Evolutionary conservation across 495 filamentous ascomycete genomes (phyloP).

Genomic region (Staphylotrichum longicolle): DNA sequence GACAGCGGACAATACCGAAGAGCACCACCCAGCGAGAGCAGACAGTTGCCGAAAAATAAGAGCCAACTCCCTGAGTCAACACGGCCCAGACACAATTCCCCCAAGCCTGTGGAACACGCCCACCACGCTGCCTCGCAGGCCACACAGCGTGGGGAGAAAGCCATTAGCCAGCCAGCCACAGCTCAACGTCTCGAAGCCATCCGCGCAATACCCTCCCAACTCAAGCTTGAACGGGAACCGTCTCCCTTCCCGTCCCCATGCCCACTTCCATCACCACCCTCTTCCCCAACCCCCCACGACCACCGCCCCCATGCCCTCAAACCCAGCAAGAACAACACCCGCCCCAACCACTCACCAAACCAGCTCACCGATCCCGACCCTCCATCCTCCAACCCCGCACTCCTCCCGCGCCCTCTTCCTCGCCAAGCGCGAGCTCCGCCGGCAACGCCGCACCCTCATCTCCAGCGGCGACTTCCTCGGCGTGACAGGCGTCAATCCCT

Average conservation of each 20-base stretch:
- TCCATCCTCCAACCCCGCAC: neutral
- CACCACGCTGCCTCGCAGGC: slow-evolving; percentile 22
- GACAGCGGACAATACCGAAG: neutral
- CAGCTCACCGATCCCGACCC: too few species aligned
- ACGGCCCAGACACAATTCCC: slow-evolving; percentile 25
- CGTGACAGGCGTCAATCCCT: slow-evolving; percentile 54
- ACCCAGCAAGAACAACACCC: neutral
- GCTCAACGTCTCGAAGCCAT: neutral
- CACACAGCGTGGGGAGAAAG: slow-evolving; percentile 14
- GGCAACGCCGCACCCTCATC: slow-evolving; percentile 39
- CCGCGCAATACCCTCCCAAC: neutral
- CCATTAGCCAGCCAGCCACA: neutral
- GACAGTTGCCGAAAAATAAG: slow-evolving; percentile 4
- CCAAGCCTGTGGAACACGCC: slow-evolving; percentile 26
- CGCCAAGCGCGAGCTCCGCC: slow-evolving; percentile 40
- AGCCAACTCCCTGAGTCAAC: slow-evolving; percentile 7
- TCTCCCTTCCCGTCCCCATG: neutral
- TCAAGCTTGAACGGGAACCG: neutral
- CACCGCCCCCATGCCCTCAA: slow-evolving; percentile 13
- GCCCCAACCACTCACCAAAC: slow-evolving; percentile 1
- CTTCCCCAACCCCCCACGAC: neutral
- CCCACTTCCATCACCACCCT: neutral
- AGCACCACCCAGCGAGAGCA: neutral
- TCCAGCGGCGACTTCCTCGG: slow-evolving; percentile 54
- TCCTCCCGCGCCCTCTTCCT: slow-evolving; percentile 29